Evolutionary conservation across 2,329 filamentous ascomycete genomes (phyloP).

Genomic region (Akanthomyces lecanii): DNA sequence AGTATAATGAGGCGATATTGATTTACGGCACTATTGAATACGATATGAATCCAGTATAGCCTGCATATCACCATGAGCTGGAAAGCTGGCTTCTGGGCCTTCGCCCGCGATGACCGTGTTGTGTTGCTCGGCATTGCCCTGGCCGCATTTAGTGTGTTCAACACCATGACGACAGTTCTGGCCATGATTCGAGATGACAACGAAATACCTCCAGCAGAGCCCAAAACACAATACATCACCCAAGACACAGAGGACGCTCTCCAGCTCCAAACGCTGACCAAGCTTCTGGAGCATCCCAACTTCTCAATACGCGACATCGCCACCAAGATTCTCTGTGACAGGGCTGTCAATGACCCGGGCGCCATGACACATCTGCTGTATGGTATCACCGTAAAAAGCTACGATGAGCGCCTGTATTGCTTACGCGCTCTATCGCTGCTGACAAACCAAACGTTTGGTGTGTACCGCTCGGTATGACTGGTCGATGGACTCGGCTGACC

Average conservation of each 20-base stretch:
- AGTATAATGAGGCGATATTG: too few relatives aligned
- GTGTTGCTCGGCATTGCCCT: constrained; percentile 52
- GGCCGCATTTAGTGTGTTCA: constrained; percentile 55
- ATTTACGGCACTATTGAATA: too few relatives aligned
- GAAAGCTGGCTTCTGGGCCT: constrained; percentile 25
- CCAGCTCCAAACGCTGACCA: constrained; percentile 60
- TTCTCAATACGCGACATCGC: constrained; percentile 68
- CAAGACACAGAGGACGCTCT: constrained; percentile 72
- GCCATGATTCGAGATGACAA: constrained; percentile 58
- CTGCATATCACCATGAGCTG: constrained; percentile 42
- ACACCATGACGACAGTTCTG: constrained; percentile 55
- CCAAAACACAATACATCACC: constrained; percentile 68
- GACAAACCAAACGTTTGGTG: constrained; percentile 38
- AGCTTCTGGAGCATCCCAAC: constrained; percentile 66
- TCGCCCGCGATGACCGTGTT: constrained; percentile 48
- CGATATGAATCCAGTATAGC: too few relatives aligned
- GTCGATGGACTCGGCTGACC: constrained; percentile 15
- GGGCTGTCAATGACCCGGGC: constrained; percentile 54
- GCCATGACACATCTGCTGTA: constrained; percentile 49
- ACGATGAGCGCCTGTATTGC: constrained; percentile 54
- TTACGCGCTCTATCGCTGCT: constrained; percentile 54
- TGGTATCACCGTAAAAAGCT: constrained; percentile 55
- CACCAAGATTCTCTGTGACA: constrained; percentile 53
- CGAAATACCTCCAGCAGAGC: constrained; percentile 59
- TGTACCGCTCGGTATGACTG: background rate